Conservation (phyloP, 2,329 filamentous ascomycete species). For the Paecilomyces fulvus region DNA sequence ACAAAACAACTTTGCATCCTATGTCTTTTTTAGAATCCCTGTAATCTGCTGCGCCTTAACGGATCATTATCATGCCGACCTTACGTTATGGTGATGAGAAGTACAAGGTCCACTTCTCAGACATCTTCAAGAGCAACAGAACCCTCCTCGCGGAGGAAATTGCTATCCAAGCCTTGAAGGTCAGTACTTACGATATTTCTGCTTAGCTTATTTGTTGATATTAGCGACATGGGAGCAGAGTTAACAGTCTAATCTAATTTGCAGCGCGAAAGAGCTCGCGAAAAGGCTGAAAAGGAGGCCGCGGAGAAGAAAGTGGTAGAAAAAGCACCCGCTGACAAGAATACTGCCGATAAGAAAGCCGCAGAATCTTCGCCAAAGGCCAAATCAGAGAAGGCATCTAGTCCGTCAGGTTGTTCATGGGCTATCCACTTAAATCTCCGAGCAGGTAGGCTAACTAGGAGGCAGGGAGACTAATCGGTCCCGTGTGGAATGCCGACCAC, state of each 20-base stretch:
- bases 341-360: background rate
- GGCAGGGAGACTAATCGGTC: background rate
- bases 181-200: background rate
- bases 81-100: background rate
- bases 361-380: background rate
- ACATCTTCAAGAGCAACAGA: slow-evolving; percentile 15
- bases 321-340: background rate
- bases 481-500: slow-evolving; percentile 13
- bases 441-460: background rate
- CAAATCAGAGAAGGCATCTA: background rate
- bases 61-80: background rate
- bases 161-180: slow-evolving; percentile 9
- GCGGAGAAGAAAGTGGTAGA: background rate
- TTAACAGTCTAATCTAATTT: background rate
- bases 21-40: background rate
- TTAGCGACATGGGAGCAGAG: background rate
- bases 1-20: background rate
- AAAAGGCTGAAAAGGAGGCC: background rate
- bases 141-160: slow-evolving; percentile 9
- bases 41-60: background rate
- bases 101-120: slow-evolving; percentile 10
- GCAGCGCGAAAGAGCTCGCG: background rate
- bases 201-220: background rate
- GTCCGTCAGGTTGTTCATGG: background rate
- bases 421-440: background rate